Evolutionary conservation across 352 stramenopile genomes (phyloP).

Genomic region (Phytopythium delawarense): DNA sequence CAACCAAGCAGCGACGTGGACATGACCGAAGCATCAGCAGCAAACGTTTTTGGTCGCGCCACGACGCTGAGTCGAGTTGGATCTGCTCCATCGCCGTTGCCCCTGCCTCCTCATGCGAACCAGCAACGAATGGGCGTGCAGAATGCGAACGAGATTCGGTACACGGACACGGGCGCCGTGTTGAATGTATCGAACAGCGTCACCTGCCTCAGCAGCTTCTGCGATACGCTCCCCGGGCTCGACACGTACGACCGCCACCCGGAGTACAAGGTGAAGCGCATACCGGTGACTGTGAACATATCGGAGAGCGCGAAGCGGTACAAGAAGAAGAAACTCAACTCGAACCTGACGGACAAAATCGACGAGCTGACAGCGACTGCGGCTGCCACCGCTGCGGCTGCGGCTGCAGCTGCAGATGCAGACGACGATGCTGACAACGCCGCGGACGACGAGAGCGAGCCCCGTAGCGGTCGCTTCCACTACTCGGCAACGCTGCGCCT

Average conservation of each 20-base stretch:
- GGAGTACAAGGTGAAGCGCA: conserved; percentile 72
- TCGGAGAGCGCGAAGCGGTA: conserved; percentile 44
- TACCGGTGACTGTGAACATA: conserved; percentile 43
- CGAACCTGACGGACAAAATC: conserved; percentile 76
- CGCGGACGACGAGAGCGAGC: conserved; percentile 10
- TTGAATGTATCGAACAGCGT: conserved; percentile 67
- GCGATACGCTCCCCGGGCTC: conserved; percentile 71
- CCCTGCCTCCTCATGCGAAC: background rate
- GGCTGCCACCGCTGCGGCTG: conserved; percentile 9
- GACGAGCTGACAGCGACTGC: conserved; percentile 37
- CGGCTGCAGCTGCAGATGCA: conserved; percentile 13
- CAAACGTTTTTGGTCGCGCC: background rate
- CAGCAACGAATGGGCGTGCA: background rate
- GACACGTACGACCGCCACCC: conserved; percentile 79
- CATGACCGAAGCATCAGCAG: background rate
- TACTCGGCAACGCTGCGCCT: conserved; percentile 65
- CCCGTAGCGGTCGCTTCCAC: conserved; percentile 28
- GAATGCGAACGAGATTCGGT: conserved; percentile 47
- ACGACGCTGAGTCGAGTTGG: background rate
- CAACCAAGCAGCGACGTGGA: background rate
- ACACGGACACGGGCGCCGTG: conserved; percentile 61
- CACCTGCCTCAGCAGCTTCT: conserved; percentile 67
- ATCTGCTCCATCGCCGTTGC: background rate
- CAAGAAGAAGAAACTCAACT: conserved; percentile 75
- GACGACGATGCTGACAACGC: conserved; percentile 12